Conservation (phyloP, 805 yeast species). For the Nakazawaea peltata region DNA sequence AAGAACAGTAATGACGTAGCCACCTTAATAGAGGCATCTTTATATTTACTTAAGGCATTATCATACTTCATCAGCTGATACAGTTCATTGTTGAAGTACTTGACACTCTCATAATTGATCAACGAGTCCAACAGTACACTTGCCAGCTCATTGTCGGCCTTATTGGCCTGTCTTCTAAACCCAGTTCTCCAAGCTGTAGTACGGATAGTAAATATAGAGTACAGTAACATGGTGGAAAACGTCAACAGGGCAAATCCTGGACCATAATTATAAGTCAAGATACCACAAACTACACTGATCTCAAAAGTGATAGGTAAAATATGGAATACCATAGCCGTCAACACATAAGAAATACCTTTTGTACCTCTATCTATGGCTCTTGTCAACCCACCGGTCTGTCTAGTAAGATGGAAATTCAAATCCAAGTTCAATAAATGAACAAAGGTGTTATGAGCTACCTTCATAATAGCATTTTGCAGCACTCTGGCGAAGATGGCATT, state of each 20-base stretch:
- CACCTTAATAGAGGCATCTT: constrained; percentile 67
- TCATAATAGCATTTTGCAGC: constrained; percentile 87
- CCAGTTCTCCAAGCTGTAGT: constrained; percentile 97
- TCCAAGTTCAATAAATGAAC: constrained; percentile 77
- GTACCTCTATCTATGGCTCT: constrained; percentile 97
- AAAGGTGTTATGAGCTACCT: constrained; percentile 85
- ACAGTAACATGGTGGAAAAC: constrained; percentile 78
- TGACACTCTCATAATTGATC: constrained; percentile 90
- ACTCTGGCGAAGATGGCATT: constrained; percentile 95
- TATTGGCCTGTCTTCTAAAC: constrained; percentile 82
- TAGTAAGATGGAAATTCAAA: constrained; percentile 77
- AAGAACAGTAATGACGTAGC: constrained; percentile 76
- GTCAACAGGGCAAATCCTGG: constrained; percentile 84
- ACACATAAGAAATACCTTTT: constrained; percentile 89
- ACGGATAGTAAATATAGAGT: constrained; percentile 76
- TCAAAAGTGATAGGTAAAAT: constrained; percentile 90
- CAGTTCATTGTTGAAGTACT: constrained; percentile 85
- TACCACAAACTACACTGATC: constrained; percentile 87
- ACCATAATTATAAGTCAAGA: constrained; percentile 90
- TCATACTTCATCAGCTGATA: constrained; percentile 79
- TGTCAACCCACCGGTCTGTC: constrained; percentile 94
- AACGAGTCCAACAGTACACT: constrained; percentile 89
- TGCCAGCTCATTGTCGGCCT: constrained; percentile 94
- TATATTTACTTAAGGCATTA: constrained; percentile 62
- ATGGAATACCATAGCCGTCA: constrained; percentile 96